Evolutionary conservation across 2,329 filamentous ascomycete genomes (phyloP).

Genomic region (Neocatenulostroma microsporum): DNA sequence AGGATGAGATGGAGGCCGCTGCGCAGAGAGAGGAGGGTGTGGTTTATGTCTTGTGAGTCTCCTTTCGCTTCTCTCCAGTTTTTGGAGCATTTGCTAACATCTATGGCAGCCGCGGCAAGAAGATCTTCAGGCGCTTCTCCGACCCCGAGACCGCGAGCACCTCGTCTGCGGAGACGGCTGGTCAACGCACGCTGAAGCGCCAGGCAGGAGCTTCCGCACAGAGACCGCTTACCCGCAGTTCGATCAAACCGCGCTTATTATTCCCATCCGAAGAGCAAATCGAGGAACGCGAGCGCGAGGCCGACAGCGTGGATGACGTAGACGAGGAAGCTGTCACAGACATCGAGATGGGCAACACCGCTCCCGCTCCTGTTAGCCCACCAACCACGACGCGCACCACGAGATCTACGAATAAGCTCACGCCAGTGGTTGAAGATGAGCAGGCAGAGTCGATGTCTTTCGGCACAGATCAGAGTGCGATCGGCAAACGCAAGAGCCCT

Average conservation of each 20-base stretch:
- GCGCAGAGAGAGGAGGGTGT: constrained; percentile 62
- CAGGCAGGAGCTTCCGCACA: constrained; percentile 32
- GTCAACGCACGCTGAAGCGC: constrained; percentile 26
- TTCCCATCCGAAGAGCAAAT: constrained; percentile 51
- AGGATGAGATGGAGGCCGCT: constrained; percentile 52
- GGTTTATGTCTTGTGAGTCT: constrained; percentile 67
- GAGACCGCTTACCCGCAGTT: constrained; percentile 56
- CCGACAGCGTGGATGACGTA: constrained; percentile 52
- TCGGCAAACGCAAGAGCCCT: constrained; percentile 38
- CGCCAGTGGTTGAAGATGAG: constrained; percentile 10
- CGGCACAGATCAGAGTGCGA: constrained; percentile 6
- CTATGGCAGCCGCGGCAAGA: constrained; percentile 62
- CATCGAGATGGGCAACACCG: constrained; percentile 34
- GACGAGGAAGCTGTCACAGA: constrained; percentile 52
- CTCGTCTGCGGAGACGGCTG: constrained; percentile 11
- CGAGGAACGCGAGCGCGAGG: constrained; percentile 32
- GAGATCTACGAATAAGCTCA: constrained; percentile 39
- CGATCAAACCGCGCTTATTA: constrained; percentile 63
- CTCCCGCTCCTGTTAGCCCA: constrained; percentile 43
- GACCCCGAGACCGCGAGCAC: constrained; percentile 30
- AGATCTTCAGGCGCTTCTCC: constrained; percentile 63
- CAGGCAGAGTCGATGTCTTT: constrained; percentile 7
- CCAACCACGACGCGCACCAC: constrained; percentile 56
- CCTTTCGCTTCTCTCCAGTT: constrained; percentile 20
- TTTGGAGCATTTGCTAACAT: constrained; percentile 25